Evolutionary conservation across 169 alveolate genomes (phyloP).

Genomic region (Eimeria sp.): DNA sequence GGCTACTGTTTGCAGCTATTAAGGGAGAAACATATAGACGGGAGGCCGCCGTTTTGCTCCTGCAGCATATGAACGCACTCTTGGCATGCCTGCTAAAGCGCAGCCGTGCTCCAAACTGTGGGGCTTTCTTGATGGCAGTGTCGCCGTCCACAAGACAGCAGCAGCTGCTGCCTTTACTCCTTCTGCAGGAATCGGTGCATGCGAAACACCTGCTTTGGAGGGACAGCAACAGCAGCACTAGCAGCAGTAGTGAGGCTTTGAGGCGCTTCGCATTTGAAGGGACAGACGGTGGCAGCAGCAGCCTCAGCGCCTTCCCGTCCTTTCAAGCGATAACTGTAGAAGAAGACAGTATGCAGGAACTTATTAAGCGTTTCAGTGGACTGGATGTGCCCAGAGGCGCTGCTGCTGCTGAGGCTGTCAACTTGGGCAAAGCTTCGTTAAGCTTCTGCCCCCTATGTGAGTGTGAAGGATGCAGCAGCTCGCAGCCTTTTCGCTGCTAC

Average conservation of each 20-base stretch:
- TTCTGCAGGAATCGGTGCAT: neutral
- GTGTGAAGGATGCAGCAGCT: conserved; percentile 22
- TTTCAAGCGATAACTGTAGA: conserved; percentile 9
- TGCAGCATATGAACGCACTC: conserved; percentile 37
- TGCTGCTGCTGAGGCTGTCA: conserved; percentile 47
- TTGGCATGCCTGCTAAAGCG: conserved; percentile 10
- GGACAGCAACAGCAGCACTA: conserved; percentile 1
- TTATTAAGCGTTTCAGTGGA: neutral
- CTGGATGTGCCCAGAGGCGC: neutral
- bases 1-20: conserved; percentile 7
- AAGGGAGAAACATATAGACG: neutral
- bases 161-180: neutral
- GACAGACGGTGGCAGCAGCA: neutral
- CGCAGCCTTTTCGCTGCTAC: conserved; percentile 31
- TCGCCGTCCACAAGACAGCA: neutral
- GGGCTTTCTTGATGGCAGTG: neutral
- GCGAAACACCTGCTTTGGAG: neutral
- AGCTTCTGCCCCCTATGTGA: conserved; percentile 19
- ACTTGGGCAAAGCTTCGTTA: neutral
- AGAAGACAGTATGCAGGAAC: conserved; percentile 15
- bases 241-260: conserved; percentile 14
- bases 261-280: neutral
- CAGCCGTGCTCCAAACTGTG: neutral
- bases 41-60: conserved; percentile 33
- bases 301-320: neutral